Percentiles rank a stretch among this genome's conserved stretches.
These are phyloP conservation scores for Penicillium malachiteum DNA, from an alignment of 495 filamentous ascomycete species.

Conservation along the genomic window DNA sequence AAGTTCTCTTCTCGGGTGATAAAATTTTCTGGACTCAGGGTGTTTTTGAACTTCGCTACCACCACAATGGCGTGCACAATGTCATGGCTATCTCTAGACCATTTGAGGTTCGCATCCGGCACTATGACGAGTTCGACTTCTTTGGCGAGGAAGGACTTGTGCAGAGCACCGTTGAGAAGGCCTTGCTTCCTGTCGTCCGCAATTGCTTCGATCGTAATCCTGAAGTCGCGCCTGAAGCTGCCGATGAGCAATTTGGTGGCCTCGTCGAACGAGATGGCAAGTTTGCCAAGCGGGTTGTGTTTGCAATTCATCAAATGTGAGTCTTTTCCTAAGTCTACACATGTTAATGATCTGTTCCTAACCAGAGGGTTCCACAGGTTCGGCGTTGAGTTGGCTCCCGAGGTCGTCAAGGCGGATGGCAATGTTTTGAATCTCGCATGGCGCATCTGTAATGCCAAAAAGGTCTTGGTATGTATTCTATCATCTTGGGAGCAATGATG, in stretches of 20 bases:
- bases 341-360: conserved; percentile 5
- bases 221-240: conserved; percentile 80
- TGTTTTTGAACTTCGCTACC: conserved; percentile 94
- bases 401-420: conserved; percentile 90
- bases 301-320: conserved; percentile 90
- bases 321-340: conserved; percentile 12
- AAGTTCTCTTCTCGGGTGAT: conserved; percentile 86
- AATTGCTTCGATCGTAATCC: conserved; percentile 93
- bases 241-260: conserved; percentile 78
- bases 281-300: conserved; percentile 84
- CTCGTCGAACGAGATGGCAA: conserved; percentile 83
- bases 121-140: conserved; percentile 68
- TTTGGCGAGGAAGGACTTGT: conserved; percentile 50
- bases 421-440: conserved; percentile 88
- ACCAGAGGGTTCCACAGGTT: conserved; percentile 53
- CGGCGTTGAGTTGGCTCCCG: conserved; percentile 90
- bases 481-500: conserved; percentile 1
- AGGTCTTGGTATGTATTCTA: conserved; percentile 72
- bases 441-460: conserved; percentile 93
- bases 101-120: conserved; percentile 82
- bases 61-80: conserved; percentile 89
- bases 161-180: conserved; percentile 64
- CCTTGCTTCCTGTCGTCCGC: conserved; percentile 75
- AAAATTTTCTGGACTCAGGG: conserved; percentile 97
- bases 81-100: conserved; percentile 95